A percentile compares a stretch with the other conserved stretches of the same genome.
Evolutionary conservation across 345 rosid species (phyloP).

Genomic region (Melaleuca alternifolia): DNA sequence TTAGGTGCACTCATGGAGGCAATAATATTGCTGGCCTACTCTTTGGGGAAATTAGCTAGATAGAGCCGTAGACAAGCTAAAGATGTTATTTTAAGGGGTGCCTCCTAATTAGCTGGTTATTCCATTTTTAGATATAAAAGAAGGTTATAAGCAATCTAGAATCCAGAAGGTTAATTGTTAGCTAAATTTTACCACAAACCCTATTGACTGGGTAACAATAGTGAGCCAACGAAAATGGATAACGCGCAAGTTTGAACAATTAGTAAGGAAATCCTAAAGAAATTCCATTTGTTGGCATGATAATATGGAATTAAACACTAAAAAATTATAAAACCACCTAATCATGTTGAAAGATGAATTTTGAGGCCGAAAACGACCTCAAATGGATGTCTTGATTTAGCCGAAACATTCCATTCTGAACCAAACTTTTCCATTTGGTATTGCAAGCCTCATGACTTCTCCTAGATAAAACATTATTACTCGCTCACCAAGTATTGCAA

Average conservation of each 20-base stretch:
- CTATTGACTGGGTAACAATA: neutral
- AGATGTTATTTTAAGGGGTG: too few species aligned
- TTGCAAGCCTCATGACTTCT: fast-evolving
- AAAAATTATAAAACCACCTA: neutral
- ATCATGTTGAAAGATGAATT: neutral
- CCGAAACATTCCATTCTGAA: neutral
- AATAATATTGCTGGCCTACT: neutral
- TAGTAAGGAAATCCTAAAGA: neutral
- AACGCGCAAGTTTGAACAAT: neutral
- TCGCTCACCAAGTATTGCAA: neutral
- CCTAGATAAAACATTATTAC: neutral
- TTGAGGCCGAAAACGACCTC: neutral
- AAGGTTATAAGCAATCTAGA: neutral
- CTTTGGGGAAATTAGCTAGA: too few species aligned
- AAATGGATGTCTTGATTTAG: neutral
- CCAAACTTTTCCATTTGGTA: neutral
- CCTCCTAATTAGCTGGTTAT: neutral
- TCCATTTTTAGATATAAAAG: neutral
- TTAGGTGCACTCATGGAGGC: neutral
- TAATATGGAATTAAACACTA: neutral
- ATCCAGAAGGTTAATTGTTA: neutral
- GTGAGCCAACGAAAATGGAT: neutral
- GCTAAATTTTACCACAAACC: neutral
- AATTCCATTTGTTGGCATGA: neutral
- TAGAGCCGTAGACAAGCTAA: too few species aligned